phyloP scores from a whole-genome alignment of 2,329 filamentous ascomycete species.

The Aspergillus latus region DNA sequence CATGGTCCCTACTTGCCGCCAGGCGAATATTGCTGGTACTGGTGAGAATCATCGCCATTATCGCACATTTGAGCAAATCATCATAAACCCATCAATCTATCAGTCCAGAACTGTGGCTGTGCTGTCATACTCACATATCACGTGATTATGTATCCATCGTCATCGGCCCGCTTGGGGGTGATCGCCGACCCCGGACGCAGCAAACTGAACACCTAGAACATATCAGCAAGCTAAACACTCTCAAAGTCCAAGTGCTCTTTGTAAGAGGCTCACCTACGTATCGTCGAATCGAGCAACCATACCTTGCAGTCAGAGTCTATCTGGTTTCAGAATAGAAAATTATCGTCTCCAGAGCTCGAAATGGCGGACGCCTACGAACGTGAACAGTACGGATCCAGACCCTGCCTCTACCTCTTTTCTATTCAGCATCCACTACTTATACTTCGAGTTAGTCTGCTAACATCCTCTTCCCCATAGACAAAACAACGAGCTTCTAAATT shows the following conservation, averaged over 20 bases:
- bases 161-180: conserved; percentile 6
- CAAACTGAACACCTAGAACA: neutral
- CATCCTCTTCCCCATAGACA: conserved; percentile 54
- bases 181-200: neutral
- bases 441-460: neutral
- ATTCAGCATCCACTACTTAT: neutral
- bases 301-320: too few relatives aligned
- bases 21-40: conserved; percentile 33
- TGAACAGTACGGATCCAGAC: conserved; percentile 54
- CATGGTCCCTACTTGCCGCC: conserved; percentile 39
- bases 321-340: neutral
- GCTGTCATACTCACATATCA: neutral
- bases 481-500: conserved; percentile 91
- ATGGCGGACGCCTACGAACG: conserved; percentile 79
- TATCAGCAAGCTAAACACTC: neutral
- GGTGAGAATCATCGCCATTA: conserved; percentile 46
- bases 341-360: conserved; percentile 19
- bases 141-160: conserved; percentile 4
- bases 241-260: neutral
- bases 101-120: conserved; percentile 2
- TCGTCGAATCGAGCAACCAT: too few relatives aligned
- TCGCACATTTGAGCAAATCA: conserved; percentile 53
- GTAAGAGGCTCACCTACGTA: too few relatives aligned
- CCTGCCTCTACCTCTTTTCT: neutral
- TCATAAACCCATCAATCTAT: conserved; percentile 33